A percentile compares a stretch with the other conserved stretches of the same genome.
These are phyloP conservation scores for Neurospora sp. DNA, from an alignment of 495 filamentous ascomycete species.

Conservation along the genomic window DNA sequence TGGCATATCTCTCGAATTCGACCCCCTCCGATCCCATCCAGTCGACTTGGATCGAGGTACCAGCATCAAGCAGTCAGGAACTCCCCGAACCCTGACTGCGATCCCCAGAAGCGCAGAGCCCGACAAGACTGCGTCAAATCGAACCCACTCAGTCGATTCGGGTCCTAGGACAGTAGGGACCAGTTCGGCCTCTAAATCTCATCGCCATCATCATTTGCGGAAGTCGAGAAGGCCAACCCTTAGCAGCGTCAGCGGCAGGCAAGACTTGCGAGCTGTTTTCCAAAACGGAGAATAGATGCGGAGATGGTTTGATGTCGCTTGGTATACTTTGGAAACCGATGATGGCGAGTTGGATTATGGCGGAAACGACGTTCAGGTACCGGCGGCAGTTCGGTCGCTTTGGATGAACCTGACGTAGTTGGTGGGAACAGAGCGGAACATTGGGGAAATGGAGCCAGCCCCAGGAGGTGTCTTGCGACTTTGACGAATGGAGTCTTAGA, in stretches of 20 bases:
- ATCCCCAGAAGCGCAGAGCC: background rate
- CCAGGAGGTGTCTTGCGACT: background rate
- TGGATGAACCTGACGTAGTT: background rate
- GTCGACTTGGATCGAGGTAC: background rate
- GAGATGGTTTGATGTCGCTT: background rate
- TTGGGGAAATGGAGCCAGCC: background rate
- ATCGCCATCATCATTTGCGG: background rate
- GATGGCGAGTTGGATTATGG: background rate
- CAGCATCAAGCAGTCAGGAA: background rate
- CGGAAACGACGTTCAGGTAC: background rate
- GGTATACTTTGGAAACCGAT: background rate
- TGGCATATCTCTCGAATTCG: background rate
- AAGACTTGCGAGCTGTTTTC: background rate
- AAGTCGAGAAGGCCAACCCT: background rate
- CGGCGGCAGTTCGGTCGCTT: background rate
- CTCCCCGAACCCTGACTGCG: background rate
- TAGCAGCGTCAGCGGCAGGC: background rate
- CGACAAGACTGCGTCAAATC: background rate
- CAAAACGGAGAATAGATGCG: background rate
- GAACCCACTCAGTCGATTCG: background rate
- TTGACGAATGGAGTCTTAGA: background rate
- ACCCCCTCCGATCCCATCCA: background rate
- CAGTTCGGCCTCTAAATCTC: background rate
- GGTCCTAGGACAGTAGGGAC: background rate
- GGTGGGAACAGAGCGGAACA: background rate